A percentile compares a stretch with the other conserved stretches of the same genome.
Conservation (phyloP, 2,329 filamentous ascomycete genomes). For the Aspergillus uvarum region DNA sequence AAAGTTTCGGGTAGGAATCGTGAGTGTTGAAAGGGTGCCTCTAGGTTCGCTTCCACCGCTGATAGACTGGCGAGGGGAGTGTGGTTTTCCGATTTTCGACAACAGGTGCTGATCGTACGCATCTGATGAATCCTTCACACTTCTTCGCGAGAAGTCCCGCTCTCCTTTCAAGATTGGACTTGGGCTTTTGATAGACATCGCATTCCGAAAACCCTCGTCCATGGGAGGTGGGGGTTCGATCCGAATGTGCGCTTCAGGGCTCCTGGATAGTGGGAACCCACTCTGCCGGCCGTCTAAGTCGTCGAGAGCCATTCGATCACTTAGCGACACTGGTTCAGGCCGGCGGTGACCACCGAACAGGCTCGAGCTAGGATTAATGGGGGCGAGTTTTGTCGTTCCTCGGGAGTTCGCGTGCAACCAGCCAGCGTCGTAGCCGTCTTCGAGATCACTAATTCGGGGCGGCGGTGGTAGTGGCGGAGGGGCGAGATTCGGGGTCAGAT, state of each 20-base stretch:
- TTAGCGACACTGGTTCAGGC: constrained; percentile 31
- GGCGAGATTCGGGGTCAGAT: constrained; percentile 46
- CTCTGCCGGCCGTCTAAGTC: constrained; percentile 37
- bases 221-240: constrained; percentile 35
- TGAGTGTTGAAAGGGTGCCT: constrained; percentile 32
- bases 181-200: constrained; percentile 29
- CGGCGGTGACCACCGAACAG: constrained; percentile 48
- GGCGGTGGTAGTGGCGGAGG: constrained; percentile 68
- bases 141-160: constrained; percentile 57
- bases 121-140: constrained; percentile 59
- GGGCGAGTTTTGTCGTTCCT: constrained; percentile 49
- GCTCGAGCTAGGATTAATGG: constrained; percentile 52
- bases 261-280: constrained; percentile 30
- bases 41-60: constrained; percentile 34
- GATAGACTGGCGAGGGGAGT: constrained; percentile 50
- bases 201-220: constrained; percentile 36
- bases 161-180: constrained; percentile 55
- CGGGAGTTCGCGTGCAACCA: constrained; percentile 63
- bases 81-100: constrained; percentile 61
- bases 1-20: constrained; percentile 34
- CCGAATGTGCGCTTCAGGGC: constrained; percentile 36
- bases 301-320: constrained; percentile 39
- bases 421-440: constrained; percentile 59
- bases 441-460: constrained; percentile 58
- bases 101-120: constrained; percentile 63